phyloP scores from a whole-genome alignment of 129 eudicot genomes.

The Smallanthus sonchifolius region DNA sequence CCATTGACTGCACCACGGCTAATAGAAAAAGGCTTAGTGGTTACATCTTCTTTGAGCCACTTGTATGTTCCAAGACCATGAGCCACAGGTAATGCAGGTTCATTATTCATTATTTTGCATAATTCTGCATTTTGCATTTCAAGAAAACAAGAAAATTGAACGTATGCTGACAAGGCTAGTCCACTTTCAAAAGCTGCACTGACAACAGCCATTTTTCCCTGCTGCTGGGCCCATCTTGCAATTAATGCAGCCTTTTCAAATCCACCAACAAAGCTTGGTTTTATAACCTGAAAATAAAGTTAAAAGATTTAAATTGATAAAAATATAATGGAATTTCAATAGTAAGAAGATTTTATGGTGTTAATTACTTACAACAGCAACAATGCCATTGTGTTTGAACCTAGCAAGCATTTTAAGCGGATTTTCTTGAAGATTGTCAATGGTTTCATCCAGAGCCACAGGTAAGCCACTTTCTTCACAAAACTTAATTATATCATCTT shows the following conservation, averaged over 20 bases:
- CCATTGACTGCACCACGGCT: constrained; percentile 36
- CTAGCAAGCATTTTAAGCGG: constrained; percentile 51
- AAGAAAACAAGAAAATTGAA: constrained; percentile 67
- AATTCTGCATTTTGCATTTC: constrained; percentile 62
- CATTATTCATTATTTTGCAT: constrained; percentile 38
- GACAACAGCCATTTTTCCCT: constrained; percentile 72
- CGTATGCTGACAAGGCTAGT: constrained; percentile 63
- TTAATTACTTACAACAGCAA: constrained; percentile 66
- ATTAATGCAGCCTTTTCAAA: constrained; percentile 82
- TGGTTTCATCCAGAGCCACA: constrained; percentile 92
- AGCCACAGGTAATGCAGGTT: constrained; percentile 38
- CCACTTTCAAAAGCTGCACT: constrained; percentile 88
- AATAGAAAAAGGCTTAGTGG: constrained; percentile 36
- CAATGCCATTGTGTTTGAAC: constrained; percentile 62
- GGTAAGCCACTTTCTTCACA: constrained; percentile 88
- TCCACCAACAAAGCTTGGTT: constrained; percentile 91
- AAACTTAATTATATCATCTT: constrained; percentile 66
- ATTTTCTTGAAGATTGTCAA: constrained; percentile 56
- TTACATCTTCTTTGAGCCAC: constrained; percentile 79
- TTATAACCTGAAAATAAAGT: constrained; percentile 57
- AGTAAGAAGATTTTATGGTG: constrained; percentile 1
- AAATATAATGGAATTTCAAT: background rate
- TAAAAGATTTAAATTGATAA: background rate
- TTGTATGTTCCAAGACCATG: constrained; percentile 97
- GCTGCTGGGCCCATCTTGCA: constrained; percentile 89